phyloP scores from a whole-genome alignment of 1,139 yeast species.

The Wickerhamiella pararugosa region DNA sequence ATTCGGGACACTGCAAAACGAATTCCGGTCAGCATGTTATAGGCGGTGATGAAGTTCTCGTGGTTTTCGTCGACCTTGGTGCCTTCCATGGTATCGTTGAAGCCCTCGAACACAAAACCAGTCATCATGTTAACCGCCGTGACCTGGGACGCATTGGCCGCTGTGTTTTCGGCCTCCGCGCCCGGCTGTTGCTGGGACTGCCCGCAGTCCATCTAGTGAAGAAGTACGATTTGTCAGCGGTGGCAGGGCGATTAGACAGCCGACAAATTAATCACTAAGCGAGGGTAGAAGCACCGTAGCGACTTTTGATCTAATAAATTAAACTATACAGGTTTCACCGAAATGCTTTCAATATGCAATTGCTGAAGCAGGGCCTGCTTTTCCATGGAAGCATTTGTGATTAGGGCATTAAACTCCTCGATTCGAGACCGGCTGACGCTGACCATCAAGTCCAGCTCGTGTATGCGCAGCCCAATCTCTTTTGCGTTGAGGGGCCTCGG shows the following conservation, averaged over 20 bases:
- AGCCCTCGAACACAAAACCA: conserved; percentile 6
- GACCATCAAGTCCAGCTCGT: conserved; percentile 5
- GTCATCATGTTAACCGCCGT: conserved; percentile 4
- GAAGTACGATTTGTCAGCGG: too few species aligned
- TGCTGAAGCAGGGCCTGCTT: neutral
- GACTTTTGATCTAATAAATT: too few species aligned
- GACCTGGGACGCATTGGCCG: conserved; percentile 4
- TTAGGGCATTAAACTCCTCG: neutral
- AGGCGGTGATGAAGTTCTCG: conserved; percentile 84
- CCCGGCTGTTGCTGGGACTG: too few species aligned
- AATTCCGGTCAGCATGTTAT: conserved; percentile 94
- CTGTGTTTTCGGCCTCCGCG: neutral
- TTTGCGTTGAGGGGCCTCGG: neutral
- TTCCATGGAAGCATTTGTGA: neutral
- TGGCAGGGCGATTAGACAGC: too few species aligned
- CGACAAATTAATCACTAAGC: too few species aligned
- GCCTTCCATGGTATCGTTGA: conserved; percentile 54
- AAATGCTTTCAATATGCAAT: too few species aligned
- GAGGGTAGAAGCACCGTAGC: too few species aligned
- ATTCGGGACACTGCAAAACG: conserved; percentile 88
- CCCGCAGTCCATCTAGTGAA: too few species aligned
- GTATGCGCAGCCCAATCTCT: neutral
- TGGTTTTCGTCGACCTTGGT: conserved; percentile 85
- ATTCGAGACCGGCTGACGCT: neutral
- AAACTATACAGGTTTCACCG: too few species aligned